Evolutionary conservation across 1,139 yeast species (phyloP), one percentile per base, ranked within the genome.

Genomic region (Protomyces inundatus): DNA sequence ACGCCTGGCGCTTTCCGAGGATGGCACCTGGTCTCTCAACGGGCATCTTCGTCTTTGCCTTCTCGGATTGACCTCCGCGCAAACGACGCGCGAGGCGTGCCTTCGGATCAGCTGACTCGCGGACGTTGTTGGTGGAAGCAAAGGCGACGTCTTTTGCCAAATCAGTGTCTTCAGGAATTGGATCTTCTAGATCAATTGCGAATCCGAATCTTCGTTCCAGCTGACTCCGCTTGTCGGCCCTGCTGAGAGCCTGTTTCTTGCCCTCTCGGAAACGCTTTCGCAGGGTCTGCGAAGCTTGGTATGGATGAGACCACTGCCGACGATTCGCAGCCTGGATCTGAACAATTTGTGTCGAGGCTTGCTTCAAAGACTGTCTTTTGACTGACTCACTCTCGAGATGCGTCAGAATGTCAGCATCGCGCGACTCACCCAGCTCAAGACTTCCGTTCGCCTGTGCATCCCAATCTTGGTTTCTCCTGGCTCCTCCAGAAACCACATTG

Each of bases 401-500:
- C 3, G 68, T 67, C 52, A 68, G 61, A 32, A 68, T 63, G 52
- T 67, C 67, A 6, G 37, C 54, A 34, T 61, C 57, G n/a, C 55
- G 53, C 34, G 60, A 57, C 34, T 58, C 50, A 14, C 58, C 50
- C 32, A 59, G 58, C 54, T 70, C 69, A 10, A 69, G 68, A 39
- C 69, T 58, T 9, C 61, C 62, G 14, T 34, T 46, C 54, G 30
- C 55, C 16, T 46, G 40, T 32, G 64, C 66, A 16, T 67, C 68
- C 53, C 66, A 69, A 33, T 61, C 66, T 16, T 69, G 70, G 12
- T 68, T 67, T 59, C 66, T 62, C 55, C 61, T 54, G 32, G 69
- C 66, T 6, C 72, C 77, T 2, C 77, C 77, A 5, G 64, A 61
- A 1, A 64, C 64, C 6, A 73, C 70, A 10, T 54, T 65, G 57